phyloP scores from a whole-genome alignment of 139 green algal species.

The Pycnococcus provasolii region DNA sequence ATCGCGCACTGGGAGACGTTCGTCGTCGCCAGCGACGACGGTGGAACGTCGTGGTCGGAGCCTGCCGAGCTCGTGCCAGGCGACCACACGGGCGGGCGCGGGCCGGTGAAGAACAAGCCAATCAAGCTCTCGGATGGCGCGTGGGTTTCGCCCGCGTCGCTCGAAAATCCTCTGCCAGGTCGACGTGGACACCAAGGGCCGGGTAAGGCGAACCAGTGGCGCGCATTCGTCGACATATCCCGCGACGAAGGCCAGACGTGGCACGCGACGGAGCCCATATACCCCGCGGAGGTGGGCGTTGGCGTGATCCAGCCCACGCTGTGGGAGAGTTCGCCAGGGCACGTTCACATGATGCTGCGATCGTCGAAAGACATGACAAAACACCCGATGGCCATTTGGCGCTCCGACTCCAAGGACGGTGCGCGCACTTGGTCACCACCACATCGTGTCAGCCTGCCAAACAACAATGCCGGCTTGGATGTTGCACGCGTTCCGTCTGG shows the following conservation, averaged over 20 bases:
- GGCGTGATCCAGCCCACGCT: constrained; percentile 32
- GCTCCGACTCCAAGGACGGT: constrained; percentile 19
- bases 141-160: constrained; percentile 18
- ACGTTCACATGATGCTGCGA: constrained; percentile 5
- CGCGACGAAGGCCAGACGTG: not conserved
- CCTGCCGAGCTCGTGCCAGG: constrained; percentile 12
- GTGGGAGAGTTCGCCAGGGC: constrained; percentile 18
- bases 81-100: constrained; percentile 23
- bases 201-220: not conserved
- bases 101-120: constrained; percentile 32
- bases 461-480: constrained; percentile 33
- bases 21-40: constrained; percentile 8
- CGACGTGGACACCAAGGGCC: not conserved
- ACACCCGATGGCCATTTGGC: not conserved
- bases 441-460: constrained; percentile 21
- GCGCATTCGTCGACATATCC: constrained; percentile 8
- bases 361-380: not conserved
- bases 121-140: constrained; percentile 22
- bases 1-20: constrained; percentile 31
- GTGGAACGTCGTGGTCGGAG: constrained; percentile 18
- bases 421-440: constrained; percentile 16
- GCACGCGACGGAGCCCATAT: not conserved
- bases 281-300: not conserved
- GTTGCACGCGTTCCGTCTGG: constrained; percentile 20
- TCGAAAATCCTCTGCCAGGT: constrained; percentile 7